Evolutionary conservation across 768 basidiomycete genomes (phyloP), one percentile per base, ranked within the genome.

Genomic region (Russula compacta): DNA sequence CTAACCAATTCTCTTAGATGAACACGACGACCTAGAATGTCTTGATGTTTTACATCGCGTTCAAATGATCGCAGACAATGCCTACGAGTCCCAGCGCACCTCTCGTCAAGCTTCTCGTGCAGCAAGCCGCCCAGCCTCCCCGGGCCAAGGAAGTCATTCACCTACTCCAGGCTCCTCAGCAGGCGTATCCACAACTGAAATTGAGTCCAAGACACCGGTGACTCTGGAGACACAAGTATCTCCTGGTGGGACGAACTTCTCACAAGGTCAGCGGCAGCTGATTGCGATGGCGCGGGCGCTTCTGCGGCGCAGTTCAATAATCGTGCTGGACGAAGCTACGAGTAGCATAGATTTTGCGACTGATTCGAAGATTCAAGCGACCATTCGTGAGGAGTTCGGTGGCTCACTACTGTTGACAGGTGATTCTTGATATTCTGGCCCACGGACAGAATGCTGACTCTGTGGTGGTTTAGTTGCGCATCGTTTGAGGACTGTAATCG

Each of bases 241-340:
- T 0, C 79, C 89, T 0, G 92, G 92, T 0, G 93, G 93, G 0
- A 79, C 84, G 35, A 95, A 97, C 74, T 95, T 97, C 72, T 94
- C 90, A 1, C 90, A 93, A 61, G 94, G 95, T 10, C 93, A 98
- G 69, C 73, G 92, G 10, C 94, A 98, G 67, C 74, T 92, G 15
- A 87, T 93, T 56, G 86, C 89, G 1, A 87, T 92, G 86, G 91
- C 90, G 0, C 80, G 91, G 6, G 89, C 91, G 0, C 74, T 92
- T 21, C 75, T 92, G 35, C 76, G 88, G 17, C 79, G 82, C 7
- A 89, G 84, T 68, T 74, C 84, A 12, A 82, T 92, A 64, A 84
- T 92, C 53, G 81, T 92, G 15, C 74, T 92, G 42, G 91, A 90
- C 64, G 89, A 92, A 67, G 90, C 90, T 14, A 92, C 89, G 7